phyloP scores from a whole-genome alignment of 2,329 filamentous ascomycete genomes.

The Colletotrichum falcatum region DNA sequence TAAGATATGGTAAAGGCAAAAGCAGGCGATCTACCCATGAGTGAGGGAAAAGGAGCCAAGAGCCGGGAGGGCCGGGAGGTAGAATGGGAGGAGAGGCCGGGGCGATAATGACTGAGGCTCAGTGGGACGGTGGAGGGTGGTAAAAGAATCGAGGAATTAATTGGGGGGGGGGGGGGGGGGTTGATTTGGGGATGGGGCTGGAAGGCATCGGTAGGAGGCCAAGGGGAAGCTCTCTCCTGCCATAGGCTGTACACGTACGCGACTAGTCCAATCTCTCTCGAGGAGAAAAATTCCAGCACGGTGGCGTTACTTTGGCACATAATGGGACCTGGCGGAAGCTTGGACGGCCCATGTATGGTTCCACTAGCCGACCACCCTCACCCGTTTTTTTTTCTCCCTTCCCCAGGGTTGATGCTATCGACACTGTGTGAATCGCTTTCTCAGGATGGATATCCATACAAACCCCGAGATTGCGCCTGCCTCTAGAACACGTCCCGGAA shows the following conservation, averaged over 20 bases:
- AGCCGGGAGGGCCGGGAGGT: constrained; percentile 38
- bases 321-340: constrained; percentile 40
- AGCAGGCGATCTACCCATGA: constrained; percentile 25
- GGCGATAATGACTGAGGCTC: constrained; percentile 32
- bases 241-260: constrained; percentile 18
- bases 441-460: neutral
- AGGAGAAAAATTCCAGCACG: constrained; percentile 38
- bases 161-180: constrained; percentile 25
- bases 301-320: constrained; percentile 41
- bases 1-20: constrained; percentile 18
- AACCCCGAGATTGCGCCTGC: constrained; percentile 31
- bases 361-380: constrained; percentile 29
- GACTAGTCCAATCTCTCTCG: constrained; percentile 35
- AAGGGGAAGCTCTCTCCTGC: constrained; percentile 30
- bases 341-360: constrained; percentile 41
- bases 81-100: constrained; percentile 18
- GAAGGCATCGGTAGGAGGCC: constrained; percentile 3
- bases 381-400: neutral
- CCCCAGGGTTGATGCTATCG: constrained; percentile 26
- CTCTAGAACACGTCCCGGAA: constrained; percentile 30
- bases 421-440: constrained; percentile 17
- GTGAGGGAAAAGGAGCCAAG: constrained; percentile 34
- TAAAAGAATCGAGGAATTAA: constrained; percentile 34
- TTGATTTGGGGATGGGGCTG: constrained; percentile 28
- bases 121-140: constrained; percentile 28